These are phyloP conservation scores for Talaromyces trachyspermus DNA, from an alignment of 495 filamentous ascomycete species.

Conservation along the genomic window DNA sequence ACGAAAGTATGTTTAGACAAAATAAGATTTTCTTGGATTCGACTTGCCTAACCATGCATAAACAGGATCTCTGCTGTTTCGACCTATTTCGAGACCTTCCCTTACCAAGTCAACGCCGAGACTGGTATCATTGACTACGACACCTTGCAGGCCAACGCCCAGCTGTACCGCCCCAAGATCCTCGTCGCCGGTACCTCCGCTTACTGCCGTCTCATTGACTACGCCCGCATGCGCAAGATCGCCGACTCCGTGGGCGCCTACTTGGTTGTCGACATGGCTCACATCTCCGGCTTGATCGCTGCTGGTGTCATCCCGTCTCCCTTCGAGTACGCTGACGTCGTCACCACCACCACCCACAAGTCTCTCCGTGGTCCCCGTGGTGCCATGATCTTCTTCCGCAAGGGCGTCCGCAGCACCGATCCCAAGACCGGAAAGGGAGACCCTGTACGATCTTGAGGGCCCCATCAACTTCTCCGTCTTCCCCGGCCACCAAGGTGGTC, in stretches of 20 bases:
- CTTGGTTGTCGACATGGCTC: slow-evolving; percentile 93
- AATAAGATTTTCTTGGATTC: too few species aligned
- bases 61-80: slow-evolving; percentile 79
- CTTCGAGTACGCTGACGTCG: slow-evolving; percentile 85
- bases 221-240: slow-evolving; percentile 77
- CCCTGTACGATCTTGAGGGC: slow-evolving; percentile 84
- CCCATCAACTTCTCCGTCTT: slow-evolving; percentile 97
- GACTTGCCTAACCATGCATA: neutral
- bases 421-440: slow-evolving; percentile 72
- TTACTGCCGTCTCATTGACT: slow-evolving; percentile 92
- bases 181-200: slow-evolving; percentile 93
- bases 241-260: slow-evolving; percentile 88
- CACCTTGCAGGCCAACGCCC: slow-evolving; percentile 74
- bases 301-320: slow-evolving; percentile 83
- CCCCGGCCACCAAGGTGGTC: slow-evolving; percentile 97
- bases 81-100: slow-evolving; percentile 97
- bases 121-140: slow-evolving; percentile 95
- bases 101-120: slow-evolving; percentile 82
- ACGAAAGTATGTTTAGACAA: slow-evolving; percentile 53
- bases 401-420: slow-evolving; percentile 76
- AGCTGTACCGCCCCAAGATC: slow-evolving; percentile 86
- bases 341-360: slow-evolving; percentile 98
- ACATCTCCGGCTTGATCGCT: slow-evolving; percentile 90
- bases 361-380: slow-evolving; percentile 89
- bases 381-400: slow-evolving; percentile 97